Base-by-base conservation (phyloP, 495 filamentous ascomycete species). In the Hypomontagnella submonticulosa region DNA sequence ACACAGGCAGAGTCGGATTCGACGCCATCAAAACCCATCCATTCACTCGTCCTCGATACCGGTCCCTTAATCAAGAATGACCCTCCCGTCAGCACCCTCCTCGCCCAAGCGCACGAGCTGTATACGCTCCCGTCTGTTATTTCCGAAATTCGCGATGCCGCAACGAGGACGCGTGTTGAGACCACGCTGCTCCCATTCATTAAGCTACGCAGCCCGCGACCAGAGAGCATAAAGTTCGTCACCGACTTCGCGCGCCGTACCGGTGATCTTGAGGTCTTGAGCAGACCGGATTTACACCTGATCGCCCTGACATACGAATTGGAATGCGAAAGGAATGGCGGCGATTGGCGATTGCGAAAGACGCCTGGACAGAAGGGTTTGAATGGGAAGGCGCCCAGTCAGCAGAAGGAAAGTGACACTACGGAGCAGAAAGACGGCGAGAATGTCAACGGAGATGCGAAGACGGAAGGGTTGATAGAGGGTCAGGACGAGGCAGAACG, bases 31-130 rank as follows among this genome's bases (percentile, higher is more conserved):
- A 95, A 95, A 72, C 81, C 88, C 3, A 82, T 97, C 47, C 86
- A 96, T 80, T 90, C 90, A 10, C 85, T 99, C 37, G 84, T 98
- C 55, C 80, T 99, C 58, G 95, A 99, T 76, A 86, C 95, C 20
- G 93, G 93, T 47, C 92, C 94, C 1, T 89, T 99, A 60, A 88
- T 99, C 57, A 92, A 90, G 71, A 96, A 96, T 78, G 88, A 91
- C 64, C 91, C 92, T 42, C 76, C 88, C 20, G 85, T 94, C 34
- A 93, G 90, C 33, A 90, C 88, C 5, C 81, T 98, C 18, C 79
- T 97, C 43, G 80, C 82, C 40, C 87, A 90, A 71, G 88, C 90
- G 36, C 87, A 96, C 63, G 84, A 85, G 60, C 78, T 99, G 20
- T 85, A 93, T 71, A 97, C 92, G 9, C 89, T 95, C 3, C 92